phyloP scores from a whole-genome alignment of 2,329 filamentous ascomycete genomes.

The Stemphylium lycopersici region DNA sequence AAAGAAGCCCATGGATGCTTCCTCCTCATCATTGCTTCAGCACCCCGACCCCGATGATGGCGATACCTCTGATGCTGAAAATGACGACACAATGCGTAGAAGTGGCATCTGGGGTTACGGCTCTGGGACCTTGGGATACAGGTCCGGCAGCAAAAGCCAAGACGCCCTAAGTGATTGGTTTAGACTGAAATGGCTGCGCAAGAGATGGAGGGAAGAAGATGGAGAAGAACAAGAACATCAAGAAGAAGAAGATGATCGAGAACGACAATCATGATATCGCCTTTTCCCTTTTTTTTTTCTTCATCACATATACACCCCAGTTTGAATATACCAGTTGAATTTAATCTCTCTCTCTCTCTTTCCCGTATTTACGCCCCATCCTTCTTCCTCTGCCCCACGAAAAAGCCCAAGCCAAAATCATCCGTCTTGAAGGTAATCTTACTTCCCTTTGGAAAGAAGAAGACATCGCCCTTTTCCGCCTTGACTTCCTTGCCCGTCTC shows the following conservation, averaged over 20 bases:
- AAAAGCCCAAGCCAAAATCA: slow-evolving; percentile 67
- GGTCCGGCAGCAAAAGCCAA: slow-evolving; percentile 25
- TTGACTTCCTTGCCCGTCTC: slow-evolving; percentile 66
- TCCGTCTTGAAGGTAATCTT: slow-evolving; percentile 70
- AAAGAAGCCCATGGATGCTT: slow-evolving; percentile 34
- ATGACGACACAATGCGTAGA: slow-evolving; percentile 19
- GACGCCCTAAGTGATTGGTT: slow-evolving; percentile 46
- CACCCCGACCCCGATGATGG: slow-evolving; percentile 41
- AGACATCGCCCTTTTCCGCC: slow-evolving; percentile 68
- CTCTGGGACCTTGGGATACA: slow-evolving; percentile 22
- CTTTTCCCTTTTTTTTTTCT: neutral
- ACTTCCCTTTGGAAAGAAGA: slow-evolving; percentile 70
- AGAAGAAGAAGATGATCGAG: slow-evolving; percentile 17
- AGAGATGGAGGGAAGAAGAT: slow-evolving; percentile 38
- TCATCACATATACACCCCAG: slow-evolving; percentile 3
- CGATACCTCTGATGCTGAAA: slow-evolving; percentile 38
- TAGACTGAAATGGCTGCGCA: slow-evolving; percentile 48
- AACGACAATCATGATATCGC: slow-evolving; percentile 23
- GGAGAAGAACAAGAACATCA: slow-evolving; percentile 17
- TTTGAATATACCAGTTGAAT: slow-evolving; percentile 11
- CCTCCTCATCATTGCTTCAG: slow-evolving; percentile 28
- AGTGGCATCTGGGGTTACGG: slow-evolving; percentile 37
- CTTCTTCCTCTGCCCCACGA: slow-evolving; percentile 49
- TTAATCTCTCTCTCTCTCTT: neutral
- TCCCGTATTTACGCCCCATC: slow-evolving; percentile 18